phyloP scores from a whole-genome alignment of 352 stramenopile genomes.

The Phytophthora fragariaefolia region DNA sequence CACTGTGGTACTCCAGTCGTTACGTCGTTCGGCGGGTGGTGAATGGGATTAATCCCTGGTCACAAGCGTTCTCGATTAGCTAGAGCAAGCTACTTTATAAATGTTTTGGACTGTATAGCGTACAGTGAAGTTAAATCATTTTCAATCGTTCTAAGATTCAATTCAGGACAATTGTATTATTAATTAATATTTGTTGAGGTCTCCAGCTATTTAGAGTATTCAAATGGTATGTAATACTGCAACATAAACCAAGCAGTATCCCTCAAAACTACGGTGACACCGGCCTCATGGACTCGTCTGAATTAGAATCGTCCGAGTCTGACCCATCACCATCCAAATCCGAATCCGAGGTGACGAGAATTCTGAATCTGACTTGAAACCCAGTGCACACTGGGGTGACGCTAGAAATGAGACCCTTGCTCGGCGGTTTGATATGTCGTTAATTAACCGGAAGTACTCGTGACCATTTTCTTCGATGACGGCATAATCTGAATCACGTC shows the following conservation, averaged over 20 bases:
- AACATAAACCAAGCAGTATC: not conserved
- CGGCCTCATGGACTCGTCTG: not conserved
- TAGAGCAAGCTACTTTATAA: conserved; percentile 5
- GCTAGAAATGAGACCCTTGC: not conserved
- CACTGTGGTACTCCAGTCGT: not conserved
- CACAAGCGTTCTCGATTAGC: conserved; percentile 22
- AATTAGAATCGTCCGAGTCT: not conserved
- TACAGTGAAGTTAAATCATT: not conserved
- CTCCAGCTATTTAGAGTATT: not conserved
- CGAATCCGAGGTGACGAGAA: not conserved
- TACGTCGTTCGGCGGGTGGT: conserved; percentile 1
- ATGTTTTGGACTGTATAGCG: not conserved
- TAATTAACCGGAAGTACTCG: conserved; percentile 1
- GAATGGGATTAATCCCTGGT: conserved; percentile 10
- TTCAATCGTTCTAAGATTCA: not conserved
- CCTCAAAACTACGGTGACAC: not conserved
- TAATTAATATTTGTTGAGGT: not conserved
- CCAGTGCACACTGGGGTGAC: not conserved
- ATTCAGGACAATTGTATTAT: not conserved
- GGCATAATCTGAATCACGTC: conserved; percentile 1
- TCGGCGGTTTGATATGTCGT: conserved; percentile 14
- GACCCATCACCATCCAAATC: not conserved
- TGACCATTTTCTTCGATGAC: conserved; percentile 9
- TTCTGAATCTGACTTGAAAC: conserved; percentile 3
- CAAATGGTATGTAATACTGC: not conserved